Evolutionary conservation across 164 flowering plant genomes (phyloP), one percentile per base, ranked within the genome.

Genomic region (Brasenia schreberi): DNA sequence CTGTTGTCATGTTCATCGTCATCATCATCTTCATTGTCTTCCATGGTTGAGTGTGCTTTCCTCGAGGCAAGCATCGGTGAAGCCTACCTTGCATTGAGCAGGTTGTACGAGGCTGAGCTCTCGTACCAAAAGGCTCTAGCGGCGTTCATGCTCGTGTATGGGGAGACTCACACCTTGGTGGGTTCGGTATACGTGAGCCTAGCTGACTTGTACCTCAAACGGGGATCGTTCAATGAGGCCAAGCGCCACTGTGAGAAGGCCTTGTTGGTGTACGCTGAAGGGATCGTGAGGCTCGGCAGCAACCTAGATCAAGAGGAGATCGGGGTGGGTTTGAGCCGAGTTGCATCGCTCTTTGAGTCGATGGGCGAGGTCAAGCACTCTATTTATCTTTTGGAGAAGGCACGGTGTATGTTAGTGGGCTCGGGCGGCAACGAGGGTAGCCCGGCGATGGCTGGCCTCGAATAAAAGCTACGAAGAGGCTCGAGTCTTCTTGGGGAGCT

Each of bases 311-410:
- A 6, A 18, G 67, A 65, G 67, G 61, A 45, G 10, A 23, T 65
- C 3, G 67, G 42, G 53, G 45, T 65, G 6, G 67, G 67, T 7
- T 19, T 65, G 18, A 14, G 59, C 45, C 42, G 42, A 1, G 59
- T 49, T 19, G 67, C 67, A 6, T 43, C 33, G 12, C 67, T 65
- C 12, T 65, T 65, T 11, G 61, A 65, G 42, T 49, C 67, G 33
- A 65, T 65, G 67, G 67, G 67, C 19, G 67, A 65, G 59, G 19
- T 53, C 11, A 53, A 49, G 43, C 67, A 65, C 39, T 61, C 67
- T 7, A 49, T 65, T 6, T 65, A 59, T 5, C 60, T 65, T 7
- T 59, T 65, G 18, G 16, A 65, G 18, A 65, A 65, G 43, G 67
- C 60, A 4, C 23, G 42, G 11, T 61, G 52, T 14, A 49, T 65